Percentiles rank a stretch among this genome's conserved stretches.
Conservation (phyloP, 192 early-diverging fungal species). For the Geranomyces michiganensis region DNA sequence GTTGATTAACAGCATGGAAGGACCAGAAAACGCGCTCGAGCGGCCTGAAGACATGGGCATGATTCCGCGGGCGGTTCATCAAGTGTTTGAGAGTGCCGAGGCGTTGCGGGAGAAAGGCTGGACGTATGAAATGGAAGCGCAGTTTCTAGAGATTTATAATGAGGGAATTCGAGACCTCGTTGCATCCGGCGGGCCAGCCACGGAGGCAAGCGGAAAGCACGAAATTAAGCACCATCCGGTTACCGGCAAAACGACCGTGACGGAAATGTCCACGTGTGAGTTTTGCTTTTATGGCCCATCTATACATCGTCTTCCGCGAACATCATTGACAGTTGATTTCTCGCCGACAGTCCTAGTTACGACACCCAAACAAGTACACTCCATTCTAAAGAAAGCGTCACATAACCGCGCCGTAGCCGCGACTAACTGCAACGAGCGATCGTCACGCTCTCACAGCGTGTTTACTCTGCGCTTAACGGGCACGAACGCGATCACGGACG, state of each 20-base stretch:
- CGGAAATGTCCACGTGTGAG: conserved; percentile 69
- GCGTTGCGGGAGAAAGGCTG: conserved; percentile 77
- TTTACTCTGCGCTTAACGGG: conserved; percentile 85
- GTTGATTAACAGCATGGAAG: conserved; percentile 51
- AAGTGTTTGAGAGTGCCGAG: conserved; percentile 81
- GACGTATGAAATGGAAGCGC: conserved; percentile 84
- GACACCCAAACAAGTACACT: conserved; percentile 72
- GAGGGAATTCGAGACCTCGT: conserved; percentile 84
- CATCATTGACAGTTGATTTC: not conserved
- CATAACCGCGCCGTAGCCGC: conserved; percentile 88
- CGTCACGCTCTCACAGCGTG: conserved; percentile 91
- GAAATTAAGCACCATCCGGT: conserved; percentile 80
- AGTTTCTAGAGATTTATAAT: conserved; percentile 97
- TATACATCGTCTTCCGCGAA: too few relatives aligned
- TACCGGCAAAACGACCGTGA: conserved; percentile 76
- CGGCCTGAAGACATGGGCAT: conserved; percentile 67
- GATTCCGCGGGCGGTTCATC: conserved; percentile 90
- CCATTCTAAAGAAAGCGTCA: conserved; percentile 72
- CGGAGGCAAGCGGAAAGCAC: conserved; percentile 65
- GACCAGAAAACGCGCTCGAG: conserved; percentile 33
- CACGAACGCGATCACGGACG: conserved; percentile 71
- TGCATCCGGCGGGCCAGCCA: not conserved
- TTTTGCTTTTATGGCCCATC: conserved; percentile 7
- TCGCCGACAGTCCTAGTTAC: conserved; percentile 61
- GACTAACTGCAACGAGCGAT: conserved; percentile 91